These are phyloP conservation scores for Lasiodiplodia hormozganensis DNA, from an alignment of 2,329 filamentous ascomycete species.

Conservation along the genomic window DNA sequence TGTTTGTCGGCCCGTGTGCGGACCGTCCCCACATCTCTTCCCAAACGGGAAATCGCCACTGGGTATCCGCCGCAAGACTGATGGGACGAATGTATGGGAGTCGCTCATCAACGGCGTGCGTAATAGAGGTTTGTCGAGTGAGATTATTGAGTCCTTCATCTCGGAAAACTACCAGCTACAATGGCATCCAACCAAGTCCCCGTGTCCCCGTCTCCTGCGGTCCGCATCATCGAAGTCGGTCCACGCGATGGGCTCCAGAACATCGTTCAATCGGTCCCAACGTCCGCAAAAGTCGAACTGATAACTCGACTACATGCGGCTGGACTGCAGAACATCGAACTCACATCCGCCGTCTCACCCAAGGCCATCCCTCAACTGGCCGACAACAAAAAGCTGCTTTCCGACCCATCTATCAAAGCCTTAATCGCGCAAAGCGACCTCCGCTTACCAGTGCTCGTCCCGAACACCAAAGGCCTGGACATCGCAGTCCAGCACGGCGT, in stretches of 20 bases:
- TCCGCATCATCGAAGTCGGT: background rate
- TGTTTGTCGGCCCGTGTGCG: background rate
- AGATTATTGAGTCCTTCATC: too few species aligned
- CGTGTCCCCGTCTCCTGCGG: too few species aligned
- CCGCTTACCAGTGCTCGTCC: constrained; percentile 48
- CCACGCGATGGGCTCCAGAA: constrained; percentile 55
- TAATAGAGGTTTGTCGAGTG: too few species aligned
- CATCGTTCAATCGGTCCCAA: constrained; percentile 56
- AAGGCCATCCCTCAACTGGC: constrained; percentile 60
- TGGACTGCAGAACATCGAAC: constrained; percentile 59
- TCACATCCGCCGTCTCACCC: constrained; percentile 60
- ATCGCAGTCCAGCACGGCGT: constrained; percentile 60
- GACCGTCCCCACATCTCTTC: background rate
- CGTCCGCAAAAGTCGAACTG: constrained; percentile 58
- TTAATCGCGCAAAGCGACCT: background rate
- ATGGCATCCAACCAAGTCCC: too few species aligned
- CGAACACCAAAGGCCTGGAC: constrained; percentile 56
- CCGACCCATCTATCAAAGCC: background rate
- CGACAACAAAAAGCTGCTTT: background rate
- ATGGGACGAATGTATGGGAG: too few species aligned
- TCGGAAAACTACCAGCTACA: too few species aligned
- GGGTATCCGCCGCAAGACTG: too few species aligned
- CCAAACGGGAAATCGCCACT: background rate
- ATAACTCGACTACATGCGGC: constrained; percentile 56
- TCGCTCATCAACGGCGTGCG: too few species aligned